phyloP scores from a whole-genome alignment of 805 yeast genomes.

The Spathaspora hagerdaliae region DNA sequence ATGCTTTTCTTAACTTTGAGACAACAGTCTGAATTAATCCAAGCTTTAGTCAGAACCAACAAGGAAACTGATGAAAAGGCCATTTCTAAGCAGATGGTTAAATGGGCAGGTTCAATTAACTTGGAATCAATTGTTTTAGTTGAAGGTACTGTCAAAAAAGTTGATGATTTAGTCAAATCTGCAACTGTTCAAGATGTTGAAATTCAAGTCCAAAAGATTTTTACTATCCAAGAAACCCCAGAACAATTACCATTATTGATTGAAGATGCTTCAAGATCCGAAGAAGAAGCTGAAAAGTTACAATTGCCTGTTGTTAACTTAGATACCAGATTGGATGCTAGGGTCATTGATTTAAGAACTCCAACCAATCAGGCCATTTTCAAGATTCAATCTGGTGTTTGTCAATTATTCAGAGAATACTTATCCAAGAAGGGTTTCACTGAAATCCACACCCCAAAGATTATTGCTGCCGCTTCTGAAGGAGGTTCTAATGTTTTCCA shows the following conservation, averaged over 20 bases:
- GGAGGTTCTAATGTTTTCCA: conserved; percentile 98
- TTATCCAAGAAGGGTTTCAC: conserved; percentile 63
- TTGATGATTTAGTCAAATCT: conserved; percentile 81
- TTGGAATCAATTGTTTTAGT: conserved; percentile 91
- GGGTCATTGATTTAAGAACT: conserved; percentile 96
- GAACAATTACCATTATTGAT: conserved; percentile 88
- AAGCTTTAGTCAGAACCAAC: conserved; percentile 77
- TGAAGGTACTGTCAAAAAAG: conserved; percentile 77
- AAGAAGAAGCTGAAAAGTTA: conserved; percentile 87
- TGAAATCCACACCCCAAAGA: conserved; percentile 95
- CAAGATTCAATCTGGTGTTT: conserved; percentile 87
- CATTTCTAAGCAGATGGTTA: conserved; percentile 91
- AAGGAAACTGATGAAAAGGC: conserved; percentile 45
- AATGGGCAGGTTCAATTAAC: conserved; percentile 85
- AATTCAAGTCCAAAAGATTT: conserved; percentile 69
- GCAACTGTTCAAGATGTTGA: conserved; percentile 92
- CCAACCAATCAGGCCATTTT: conserved; percentile 97
- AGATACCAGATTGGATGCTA: conserved; percentile 91
- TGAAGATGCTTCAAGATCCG: conserved; percentile 96
- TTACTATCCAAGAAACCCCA: conserved; percentile 82
- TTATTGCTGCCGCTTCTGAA: conserved; percentile 93
- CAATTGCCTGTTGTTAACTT: conserved; percentile 92
- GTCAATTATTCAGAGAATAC: conserved; percentile 86
- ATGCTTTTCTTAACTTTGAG: conserved; percentile 87
- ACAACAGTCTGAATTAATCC: conserved; percentile 81